Percentiles rank a stretch among this genome's conserved stretches.
Conservation (phyloP, 225 moss, liverwort and hornwort species). For the Pseudoscleropodium purum region DNA sequence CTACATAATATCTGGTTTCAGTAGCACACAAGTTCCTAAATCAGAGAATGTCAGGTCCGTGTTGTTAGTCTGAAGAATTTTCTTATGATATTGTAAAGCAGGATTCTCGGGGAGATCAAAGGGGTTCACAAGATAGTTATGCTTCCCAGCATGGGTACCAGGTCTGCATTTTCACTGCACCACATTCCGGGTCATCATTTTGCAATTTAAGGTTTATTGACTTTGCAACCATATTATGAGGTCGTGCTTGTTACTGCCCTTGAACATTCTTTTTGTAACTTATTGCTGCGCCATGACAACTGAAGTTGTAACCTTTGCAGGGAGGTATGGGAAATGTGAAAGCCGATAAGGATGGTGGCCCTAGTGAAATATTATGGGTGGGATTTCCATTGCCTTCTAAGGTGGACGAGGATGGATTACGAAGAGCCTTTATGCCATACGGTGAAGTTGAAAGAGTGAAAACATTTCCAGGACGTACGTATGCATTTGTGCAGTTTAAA, state of each 20-base stretch:
- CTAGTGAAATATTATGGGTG: slow-evolving; percentile 96
- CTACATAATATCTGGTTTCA: not conserved
- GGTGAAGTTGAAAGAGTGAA: slow-evolving; percentile 94
- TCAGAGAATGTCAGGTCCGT: not conserved
- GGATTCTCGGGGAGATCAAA: slow-evolving; percentile 47
- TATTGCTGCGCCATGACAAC: not conserved
- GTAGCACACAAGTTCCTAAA: not conserved
- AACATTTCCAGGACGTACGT: slow-evolving; percentile 95
- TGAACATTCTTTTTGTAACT: not conserved
- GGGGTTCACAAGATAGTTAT: slow-evolving; percentile 31
- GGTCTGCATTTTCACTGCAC: slow-evolving; percentile 8
- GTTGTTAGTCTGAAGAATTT: not conserved
- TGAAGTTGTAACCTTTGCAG: slow-evolving; percentile 1
- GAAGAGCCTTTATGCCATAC: slow-evolving; percentile 84
- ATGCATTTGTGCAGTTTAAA: slow-evolving; percentile 97
- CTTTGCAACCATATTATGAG: not conserved
- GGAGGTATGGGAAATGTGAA: slow-evolving; percentile 42
- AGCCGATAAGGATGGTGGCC: slow-evolving; percentile 85
- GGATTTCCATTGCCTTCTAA: slow-evolving; percentile 93
- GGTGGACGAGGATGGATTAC: slow-evolving; percentile 90
- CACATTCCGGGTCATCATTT: not conserved
- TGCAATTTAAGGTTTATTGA: not conserved
- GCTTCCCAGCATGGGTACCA: slow-evolving; percentile 39
- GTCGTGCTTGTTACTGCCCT: not conserved
- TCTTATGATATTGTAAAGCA: slow-evolving; percentile 2